phyloP scores from a whole-genome alignment of 257 asterid genomes.

The Anisodus acutangulus region DNA sequence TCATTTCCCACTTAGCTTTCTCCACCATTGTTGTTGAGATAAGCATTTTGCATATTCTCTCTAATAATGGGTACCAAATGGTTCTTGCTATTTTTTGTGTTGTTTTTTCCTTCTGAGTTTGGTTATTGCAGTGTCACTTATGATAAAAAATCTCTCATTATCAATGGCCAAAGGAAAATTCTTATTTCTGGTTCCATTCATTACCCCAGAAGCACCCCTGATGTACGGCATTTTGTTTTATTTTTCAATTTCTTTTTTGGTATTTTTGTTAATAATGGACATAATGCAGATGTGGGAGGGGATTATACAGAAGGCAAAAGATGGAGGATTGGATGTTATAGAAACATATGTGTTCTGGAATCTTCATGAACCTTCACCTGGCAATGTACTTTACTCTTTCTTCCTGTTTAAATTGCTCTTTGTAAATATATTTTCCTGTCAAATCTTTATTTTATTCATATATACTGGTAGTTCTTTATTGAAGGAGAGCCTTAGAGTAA shows the following conservation, averaged over 20 bases:
- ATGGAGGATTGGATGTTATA: conserved; percentile 87
- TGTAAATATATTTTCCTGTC: not conserved
- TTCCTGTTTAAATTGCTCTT: not conserved
- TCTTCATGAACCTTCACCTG: conserved; percentile 92
- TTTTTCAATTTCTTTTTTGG: not conserved
- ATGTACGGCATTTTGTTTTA: conserved; percentile 45
- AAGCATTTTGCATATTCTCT: conserved; percentile 33
- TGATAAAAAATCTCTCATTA: conserved; percentile 69
- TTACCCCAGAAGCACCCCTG: conserved; percentile 95
- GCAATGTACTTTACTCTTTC: conserved; percentile 54
- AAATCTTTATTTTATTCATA: not conserved
- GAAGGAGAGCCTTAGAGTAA: too few relatives aligned
- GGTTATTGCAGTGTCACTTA: conserved; percentile 73
- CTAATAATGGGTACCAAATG: conserved; percentile 53
- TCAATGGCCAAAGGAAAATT: conserved; percentile 81
- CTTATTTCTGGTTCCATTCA: conserved; percentile 93
- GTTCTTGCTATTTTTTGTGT: conserved; percentile 45
- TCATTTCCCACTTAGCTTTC: conserved; percentile 1
- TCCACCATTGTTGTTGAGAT: conserved; percentile 29
- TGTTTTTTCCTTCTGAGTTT: conserved; percentile 40
- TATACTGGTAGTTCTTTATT: not conserved
- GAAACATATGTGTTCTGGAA: conserved; percentile 96
- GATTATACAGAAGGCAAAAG: conserved; percentile 89
- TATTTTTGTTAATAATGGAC: not conserved
- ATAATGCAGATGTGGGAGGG: conserved; percentile 97